phyloP scores from a whole-genome alignment of 163 green algal species.

The Volvox carteri region DNA sequence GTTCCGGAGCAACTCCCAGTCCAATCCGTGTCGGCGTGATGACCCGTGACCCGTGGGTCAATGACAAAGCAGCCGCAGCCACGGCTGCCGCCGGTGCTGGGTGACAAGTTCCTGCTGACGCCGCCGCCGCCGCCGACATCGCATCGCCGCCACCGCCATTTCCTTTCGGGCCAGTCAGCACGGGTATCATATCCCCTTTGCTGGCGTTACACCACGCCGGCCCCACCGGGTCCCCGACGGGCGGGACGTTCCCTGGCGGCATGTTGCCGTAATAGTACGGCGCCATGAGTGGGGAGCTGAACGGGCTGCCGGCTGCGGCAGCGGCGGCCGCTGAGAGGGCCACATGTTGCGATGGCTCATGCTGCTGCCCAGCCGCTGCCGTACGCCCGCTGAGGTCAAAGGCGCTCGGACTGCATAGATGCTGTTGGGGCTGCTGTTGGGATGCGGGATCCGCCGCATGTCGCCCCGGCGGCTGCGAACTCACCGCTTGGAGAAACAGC shows the following conservation, averaged over 20 bases:
- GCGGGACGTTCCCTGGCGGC: neutral
- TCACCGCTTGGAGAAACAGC: no score
- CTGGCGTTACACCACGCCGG: neutral
- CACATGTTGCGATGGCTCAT: neutral
- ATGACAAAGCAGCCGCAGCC: neutral
- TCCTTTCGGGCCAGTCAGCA: no score
- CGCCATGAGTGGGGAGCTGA: neutral
- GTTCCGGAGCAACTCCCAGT: neutral
- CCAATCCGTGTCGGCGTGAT: neutral
- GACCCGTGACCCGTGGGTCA: neutral
- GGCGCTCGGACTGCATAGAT: neutral
- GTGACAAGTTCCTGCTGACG: neutral
- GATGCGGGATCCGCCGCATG: neutral
- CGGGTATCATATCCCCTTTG: no score
- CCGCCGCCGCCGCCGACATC: neutral
- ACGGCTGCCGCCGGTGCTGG: no score
- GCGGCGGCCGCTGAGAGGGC: neutral
- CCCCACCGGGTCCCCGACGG: neutral
- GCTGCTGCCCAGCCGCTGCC: neutral
- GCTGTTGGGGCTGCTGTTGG: neutral
- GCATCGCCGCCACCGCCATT: neutral
- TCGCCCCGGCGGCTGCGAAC: neutral
- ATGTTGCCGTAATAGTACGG: conserved; percentile 33
- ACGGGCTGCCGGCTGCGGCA: neutral
- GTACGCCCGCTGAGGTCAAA: neutral